These are phyloP conservation scores for Cryptococcus hybrid DNA, from an alignment of 1,284 basidiomycete species.

Conservation along the genomic window DNA sequence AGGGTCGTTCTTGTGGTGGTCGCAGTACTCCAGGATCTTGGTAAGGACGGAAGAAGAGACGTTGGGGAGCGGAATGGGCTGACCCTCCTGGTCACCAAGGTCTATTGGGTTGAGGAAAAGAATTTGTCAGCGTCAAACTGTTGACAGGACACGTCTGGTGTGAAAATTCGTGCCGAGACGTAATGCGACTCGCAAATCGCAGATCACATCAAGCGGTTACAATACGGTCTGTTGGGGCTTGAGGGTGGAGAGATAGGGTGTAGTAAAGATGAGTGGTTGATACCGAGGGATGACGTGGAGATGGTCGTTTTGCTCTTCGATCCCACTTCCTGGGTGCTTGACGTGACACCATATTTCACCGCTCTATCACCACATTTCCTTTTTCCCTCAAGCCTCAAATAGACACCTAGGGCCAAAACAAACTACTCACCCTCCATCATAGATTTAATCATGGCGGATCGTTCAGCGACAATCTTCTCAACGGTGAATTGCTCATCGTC, in stretches of 20 bases:
- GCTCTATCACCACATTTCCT: no score
- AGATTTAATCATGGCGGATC: constrained; percentile 96
- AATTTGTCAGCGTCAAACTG: background rate
- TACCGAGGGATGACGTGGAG: no score
- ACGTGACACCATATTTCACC: no score
- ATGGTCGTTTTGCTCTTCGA: no score
- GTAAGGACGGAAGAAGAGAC: constrained; percentile 94
- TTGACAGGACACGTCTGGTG: background rate
- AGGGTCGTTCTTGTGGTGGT: constrained; percentile 95
- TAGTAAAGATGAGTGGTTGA: no score
- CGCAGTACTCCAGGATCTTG: constrained; percentile 99
- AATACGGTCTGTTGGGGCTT: background rate
- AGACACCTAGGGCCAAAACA: no score
- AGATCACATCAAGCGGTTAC: no score
- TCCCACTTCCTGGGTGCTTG: no score
- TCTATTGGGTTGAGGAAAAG: constrained; percentile 57
- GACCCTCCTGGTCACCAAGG: constrained; percentile 81
- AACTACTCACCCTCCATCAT: constrained; percentile 87
- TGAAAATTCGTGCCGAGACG: no score
- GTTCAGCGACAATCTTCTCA: constrained; percentile 92
- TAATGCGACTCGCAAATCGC: no score
- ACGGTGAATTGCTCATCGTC: constrained; percentile 95
- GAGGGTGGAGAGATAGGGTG: background rate
- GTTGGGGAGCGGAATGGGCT: constrained; percentile 94
- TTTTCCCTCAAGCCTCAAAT: no score